Percentiles rank a stretch among this genome's conserved stretches.
These are phyloP conservation scores for Zygotorulaspora mrakii DNA, from an alignment of 1,139 yeast genomes.

Conservation along the genomic window DNA sequence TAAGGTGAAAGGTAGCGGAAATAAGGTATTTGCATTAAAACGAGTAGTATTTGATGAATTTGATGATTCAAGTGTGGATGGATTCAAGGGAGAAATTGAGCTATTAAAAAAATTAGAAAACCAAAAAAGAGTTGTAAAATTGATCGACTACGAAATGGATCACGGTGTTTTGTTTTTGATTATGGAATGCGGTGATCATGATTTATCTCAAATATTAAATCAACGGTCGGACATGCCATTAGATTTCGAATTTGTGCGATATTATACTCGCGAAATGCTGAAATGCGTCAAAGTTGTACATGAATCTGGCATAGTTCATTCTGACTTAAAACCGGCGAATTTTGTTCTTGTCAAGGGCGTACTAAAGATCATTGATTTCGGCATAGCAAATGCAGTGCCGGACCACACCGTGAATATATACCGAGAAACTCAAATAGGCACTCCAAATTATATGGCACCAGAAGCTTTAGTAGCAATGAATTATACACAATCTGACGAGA, in stretches of 20 bases:
- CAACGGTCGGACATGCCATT: constrained; percentile 51
- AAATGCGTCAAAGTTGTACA: constrained; percentile 88
- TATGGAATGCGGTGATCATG: constrained; percentile 96
- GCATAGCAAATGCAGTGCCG: constrained; percentile 91
- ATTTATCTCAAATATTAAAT: constrained; percentile 76
- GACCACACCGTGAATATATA: constrained; percentile 89
- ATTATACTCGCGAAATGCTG: constrained; percentile 74
- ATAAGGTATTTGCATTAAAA: constrained; percentile 72
- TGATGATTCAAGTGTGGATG: constrained; percentile 67
- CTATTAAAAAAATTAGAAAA: constrained; percentile 57
- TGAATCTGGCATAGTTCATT: constrained; percentile 82
- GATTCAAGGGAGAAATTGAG: constrained; percentile 88
- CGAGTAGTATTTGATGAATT: constrained; percentile 77
- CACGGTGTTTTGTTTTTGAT: constrained; percentile 65
- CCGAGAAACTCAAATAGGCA: constrained; percentile 88
- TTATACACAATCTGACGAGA: constrained; percentile 34
- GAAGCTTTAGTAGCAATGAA: constrained; percentile 74
- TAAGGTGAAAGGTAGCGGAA: constrained; percentile 60
- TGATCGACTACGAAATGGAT: constrained; percentile 69
- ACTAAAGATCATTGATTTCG: constrained; percentile 88
- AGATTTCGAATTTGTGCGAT: constrained; percentile 76
- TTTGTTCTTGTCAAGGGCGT: constrained; percentile 82
- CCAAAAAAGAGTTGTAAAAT: constrained; percentile 70
- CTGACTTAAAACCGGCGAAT: constrained; percentile 94
- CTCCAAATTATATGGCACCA: constrained; percentile 98